These are phyloP conservation scores for Rubia yunnanensis DNA, from an alignment of 257 asterid genomes.

Conservation along the genomic window DNA sequence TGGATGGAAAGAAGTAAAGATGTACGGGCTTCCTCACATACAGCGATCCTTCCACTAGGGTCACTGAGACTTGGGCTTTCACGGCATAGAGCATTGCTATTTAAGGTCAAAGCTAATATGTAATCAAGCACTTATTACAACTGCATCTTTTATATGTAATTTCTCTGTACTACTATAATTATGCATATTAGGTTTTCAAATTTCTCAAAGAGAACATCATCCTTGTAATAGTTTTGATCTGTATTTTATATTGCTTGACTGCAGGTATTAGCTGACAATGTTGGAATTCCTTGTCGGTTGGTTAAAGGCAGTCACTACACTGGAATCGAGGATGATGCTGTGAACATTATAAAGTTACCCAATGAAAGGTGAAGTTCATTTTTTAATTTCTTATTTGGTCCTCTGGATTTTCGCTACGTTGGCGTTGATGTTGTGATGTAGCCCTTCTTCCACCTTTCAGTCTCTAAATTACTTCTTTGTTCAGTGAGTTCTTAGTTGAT, in stretches of 20 bases:
- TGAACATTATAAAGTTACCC: conserved; percentile 69
- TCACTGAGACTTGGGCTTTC: conserved; percentile 80
- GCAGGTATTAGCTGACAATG: conserved; percentile 90
- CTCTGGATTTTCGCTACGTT: conserved; percentile 10
- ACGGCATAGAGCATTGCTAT: conserved; percentile 97
- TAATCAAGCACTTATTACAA: not conserved
- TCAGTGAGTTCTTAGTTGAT: conserved; percentile 95
- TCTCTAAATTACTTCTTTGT: conserved; percentile 31
- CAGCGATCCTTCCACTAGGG: conserved; percentile 85
- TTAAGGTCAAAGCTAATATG: conserved; percentile 48
- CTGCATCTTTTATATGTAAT: not conserved
- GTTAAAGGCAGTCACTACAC: conserved; percentile 92
- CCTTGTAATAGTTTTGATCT: conserved; percentile 5
- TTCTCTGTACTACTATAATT: not conserved
- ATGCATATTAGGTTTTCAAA: not conserved
- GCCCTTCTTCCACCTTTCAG: conserved; percentile 16
- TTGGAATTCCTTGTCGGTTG: conserved; percentile 89
- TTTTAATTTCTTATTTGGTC: not conserved
- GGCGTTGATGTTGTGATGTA: conserved; percentile 11
- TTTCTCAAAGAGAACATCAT: not conserved
- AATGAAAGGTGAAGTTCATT: conserved; percentile 59
- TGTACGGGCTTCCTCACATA: conserved; percentile 82
- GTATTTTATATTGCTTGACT: conserved; percentile 16
- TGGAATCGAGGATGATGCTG: conserved; percentile 94
- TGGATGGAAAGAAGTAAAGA: conserved; percentile 85